phyloP scores from a whole-genome alignment of 805 yeast species.

The Yamadazyma takamatsuzukensis region DNA sequence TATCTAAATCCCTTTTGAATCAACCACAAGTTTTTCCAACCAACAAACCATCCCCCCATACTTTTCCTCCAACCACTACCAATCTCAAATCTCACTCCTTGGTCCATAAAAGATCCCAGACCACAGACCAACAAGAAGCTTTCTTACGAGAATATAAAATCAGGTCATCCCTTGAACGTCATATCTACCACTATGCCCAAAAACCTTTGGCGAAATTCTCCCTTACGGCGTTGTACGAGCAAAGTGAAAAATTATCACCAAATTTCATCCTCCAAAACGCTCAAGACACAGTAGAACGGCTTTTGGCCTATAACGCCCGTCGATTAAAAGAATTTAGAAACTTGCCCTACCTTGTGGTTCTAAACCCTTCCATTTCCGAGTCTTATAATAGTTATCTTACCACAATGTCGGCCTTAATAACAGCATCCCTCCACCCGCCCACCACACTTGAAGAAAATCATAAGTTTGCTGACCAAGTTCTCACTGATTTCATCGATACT shows the following conservation, averaged over 20 bases:
- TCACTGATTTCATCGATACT: conserved; percentile 60
- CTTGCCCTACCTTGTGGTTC: conserved; percentile 77
- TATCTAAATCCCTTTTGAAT: no score
- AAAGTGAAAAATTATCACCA: conserved; percentile 37
- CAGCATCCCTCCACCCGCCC: conserved; percentile 35
- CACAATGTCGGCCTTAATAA: conserved; percentile 47
- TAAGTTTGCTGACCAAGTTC: conserved; percentile 44
- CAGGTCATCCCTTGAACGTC: conserved; percentile 54
- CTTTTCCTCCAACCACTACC: conserved; percentile 1
- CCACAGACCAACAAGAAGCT: conserved; percentile 21
- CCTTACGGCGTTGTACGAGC: conserved; percentile 45
- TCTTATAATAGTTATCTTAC: conserved; percentile 71
- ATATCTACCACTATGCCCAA: conserved; percentile 54
- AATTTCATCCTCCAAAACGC: conserved; percentile 40
- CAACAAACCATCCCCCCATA: background rate
- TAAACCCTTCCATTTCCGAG: conserved; percentile 82
- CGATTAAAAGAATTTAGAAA: conserved; percentile 66
- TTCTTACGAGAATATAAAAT: conserved; percentile 54
- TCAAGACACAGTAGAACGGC: conserved; percentile 51
- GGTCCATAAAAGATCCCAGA: conserved; percentile 1
- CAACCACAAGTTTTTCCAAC: background rate
- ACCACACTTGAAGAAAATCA: conserved; percentile 51
- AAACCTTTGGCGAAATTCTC: conserved; percentile 52
- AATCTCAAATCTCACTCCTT: no score
- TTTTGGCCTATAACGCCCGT: conserved; percentile 64